A percentile compares a stretch with the other conserved stretches of the same genome.
phyloP scores from a whole-genome alignment of 2,329 filamentous ascomycete species.

The Microcyclospora tardicrescens region DNA sequence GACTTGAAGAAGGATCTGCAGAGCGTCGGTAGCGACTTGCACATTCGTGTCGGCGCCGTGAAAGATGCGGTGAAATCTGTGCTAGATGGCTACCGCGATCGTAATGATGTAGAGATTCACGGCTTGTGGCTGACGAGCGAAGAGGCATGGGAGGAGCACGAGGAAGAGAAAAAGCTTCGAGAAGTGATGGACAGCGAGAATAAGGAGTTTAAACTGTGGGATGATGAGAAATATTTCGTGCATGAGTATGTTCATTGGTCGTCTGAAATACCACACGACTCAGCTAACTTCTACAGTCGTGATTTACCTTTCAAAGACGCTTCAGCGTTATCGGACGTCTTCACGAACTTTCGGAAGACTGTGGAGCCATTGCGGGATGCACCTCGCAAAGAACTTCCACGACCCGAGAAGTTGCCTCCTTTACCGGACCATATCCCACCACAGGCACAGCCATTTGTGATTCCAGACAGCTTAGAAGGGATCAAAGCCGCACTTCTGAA shows the following conservation, averaged over 20 bases:
- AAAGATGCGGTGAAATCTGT: conserved; percentile 48
- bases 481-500: conserved; percentile 43
- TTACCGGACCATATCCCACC: conserved; percentile 44
- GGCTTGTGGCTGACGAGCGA: conserved; percentile 65
- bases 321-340: conserved; percentile 56
- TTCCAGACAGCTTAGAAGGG: conserved; percentile 43
- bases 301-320: conserved; percentile 49
- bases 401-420: conserved; percentile 44
- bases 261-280: not conserved
- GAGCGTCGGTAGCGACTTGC: conserved; percentile 46
- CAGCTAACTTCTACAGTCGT: conserved; percentile 35
- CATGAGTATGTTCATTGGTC: conserved; percentile 51
- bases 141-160: conserved; percentile 54
- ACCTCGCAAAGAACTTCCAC: conserved; percentile 45
- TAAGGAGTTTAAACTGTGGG: conserved; percentile 52
- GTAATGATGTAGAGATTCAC: conserved; percentile 35
- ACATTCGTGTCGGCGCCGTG: conserved; percentile 49
- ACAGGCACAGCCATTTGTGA: conserved; percentile 50
- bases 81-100: conserved; percentile 33
- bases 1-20: conserved; percentile 53
- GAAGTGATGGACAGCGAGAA: conserved; percentile 39
- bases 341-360: conserved; percentile 60
- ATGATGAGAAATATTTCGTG: conserved; percentile 66
- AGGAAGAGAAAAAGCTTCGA: conserved; percentile 47
- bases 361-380: conserved; percentile 57